Evolutionary conservation across 495 filamentous ascomycete species (phyloP).

Genomic region (Aspergillus incahuasiensis): DNA sequence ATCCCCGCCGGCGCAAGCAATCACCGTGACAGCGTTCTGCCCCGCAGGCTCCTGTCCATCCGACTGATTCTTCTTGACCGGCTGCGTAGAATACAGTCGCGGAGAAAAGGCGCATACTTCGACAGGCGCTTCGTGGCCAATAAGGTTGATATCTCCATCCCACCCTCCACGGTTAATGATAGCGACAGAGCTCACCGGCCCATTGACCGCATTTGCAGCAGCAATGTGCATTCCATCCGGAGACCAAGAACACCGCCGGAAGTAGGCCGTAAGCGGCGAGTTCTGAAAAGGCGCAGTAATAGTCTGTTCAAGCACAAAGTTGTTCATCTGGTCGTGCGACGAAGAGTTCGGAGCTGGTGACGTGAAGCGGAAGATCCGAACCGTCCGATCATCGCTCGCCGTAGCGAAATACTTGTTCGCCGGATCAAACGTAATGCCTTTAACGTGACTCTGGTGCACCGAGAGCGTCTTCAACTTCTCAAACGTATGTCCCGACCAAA

Average conservation of each 20-base stretch:
- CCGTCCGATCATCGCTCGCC: constrained; percentile 90
- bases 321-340: constrained; percentile 88
- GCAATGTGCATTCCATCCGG: constrained; percentile 97
- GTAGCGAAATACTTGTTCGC: constrained; percentile 99
- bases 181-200: constrained; percentile 92
- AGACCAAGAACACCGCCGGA: constrained; percentile 93
- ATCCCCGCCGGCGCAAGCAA: constrained; percentile 94
- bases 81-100: constrained; percentile 75
- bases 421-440: constrained; percentile 96
- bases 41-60: constrained; percentile 34
- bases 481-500: constrained; percentile 97
- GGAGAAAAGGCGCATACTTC: constrained; percentile 98
- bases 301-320: constrained; percentile 85
- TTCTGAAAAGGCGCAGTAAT: constrained; percentile 79
- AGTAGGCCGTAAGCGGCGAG: constrained; percentile 94
- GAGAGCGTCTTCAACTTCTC: constrained; percentile 93
- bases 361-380: constrained; percentile 95
- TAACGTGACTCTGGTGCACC: constrained; percentile 93
- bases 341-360: constrained; percentile 89
- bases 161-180: constrained; percentile 89
- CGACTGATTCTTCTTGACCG: constrained; percentile 38
- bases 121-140: constrained; percentile 93
- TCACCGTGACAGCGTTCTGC: constrained; percentile 73
- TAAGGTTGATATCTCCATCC: constrained; percentile 96
- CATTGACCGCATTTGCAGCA: constrained; percentile 93